Conservation (phyloP, 2,329 filamentous ascomycete species). For the Neonectria neomacrospora region DNA sequence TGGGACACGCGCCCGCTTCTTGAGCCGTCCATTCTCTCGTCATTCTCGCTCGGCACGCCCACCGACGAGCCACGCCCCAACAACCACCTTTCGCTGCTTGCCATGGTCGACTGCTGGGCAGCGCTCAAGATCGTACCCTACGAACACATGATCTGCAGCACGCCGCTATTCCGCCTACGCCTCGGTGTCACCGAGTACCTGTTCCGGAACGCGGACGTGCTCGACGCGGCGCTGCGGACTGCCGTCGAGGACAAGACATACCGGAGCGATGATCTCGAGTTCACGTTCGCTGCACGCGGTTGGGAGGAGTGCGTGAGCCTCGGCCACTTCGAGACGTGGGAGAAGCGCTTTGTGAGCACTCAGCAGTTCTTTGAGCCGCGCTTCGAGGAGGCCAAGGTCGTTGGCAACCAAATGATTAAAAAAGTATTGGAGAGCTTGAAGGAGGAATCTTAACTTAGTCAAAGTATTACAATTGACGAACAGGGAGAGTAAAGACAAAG, state of each 20-base stretch:
- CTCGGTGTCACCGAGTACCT: conserved; percentile 97
- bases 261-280: conserved; percentile 94
- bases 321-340: conserved; percentile 92
- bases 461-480: background rate
- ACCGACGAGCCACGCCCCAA: conserved; percentile 76
- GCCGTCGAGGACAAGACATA: conserved; percentile 92
- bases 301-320: conserved; percentile 95
- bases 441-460: conserved; percentile 39
- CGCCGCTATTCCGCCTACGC: conserved; percentile 95
- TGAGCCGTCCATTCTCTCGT: conserved; percentile 85
- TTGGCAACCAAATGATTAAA: conserved; percentile 98
- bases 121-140: conserved; percentile 93
- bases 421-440: conserved; percentile 86
- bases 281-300: conserved; percentile 94
- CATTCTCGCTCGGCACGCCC: conserved; percentile 83
- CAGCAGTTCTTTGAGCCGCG: conserved; percentile 91
- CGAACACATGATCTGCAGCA: conserved; percentile 99
- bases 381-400: conserved; percentile 84
- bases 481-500: background rate
- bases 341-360: conserved; percentile 89
- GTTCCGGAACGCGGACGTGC: conserved; percentile 82
- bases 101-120: conserved; percentile 99
- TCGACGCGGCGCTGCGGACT: conserved; percentile 86
- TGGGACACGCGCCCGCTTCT: conserved; percentile 76
- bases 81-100: conserved; percentile 91